A percentile compares a stretch with the other conserved stretches of the same genome.
Evolutionary conservation across 1,139 yeast genomes (phyloP).

Genomic region (Saccharomycopsis hybrid): DNA sequence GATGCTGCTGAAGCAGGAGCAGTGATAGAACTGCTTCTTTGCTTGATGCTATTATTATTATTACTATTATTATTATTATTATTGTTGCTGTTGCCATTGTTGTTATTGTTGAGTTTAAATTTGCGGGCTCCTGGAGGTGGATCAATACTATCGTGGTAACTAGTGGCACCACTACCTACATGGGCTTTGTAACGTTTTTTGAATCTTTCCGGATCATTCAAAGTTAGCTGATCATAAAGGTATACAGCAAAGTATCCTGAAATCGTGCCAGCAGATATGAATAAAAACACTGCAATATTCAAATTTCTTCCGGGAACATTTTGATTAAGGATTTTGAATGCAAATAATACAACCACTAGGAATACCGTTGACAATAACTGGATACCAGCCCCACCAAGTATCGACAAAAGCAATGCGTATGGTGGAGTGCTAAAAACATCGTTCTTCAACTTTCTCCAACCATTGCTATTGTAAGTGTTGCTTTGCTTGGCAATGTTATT

Average conservation of each 20-base stretch:
- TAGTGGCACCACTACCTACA: no score
- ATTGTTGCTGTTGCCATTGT: neutral
- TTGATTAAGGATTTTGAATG: slow-evolving; percentile 15
- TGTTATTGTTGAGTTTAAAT: no score
- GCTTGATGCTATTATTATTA: no score
- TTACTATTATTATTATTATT: no score
- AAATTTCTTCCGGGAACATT: slow-evolving; percentile 19
- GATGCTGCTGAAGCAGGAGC: no score
- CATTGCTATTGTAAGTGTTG: slow-evolving; percentile 28
- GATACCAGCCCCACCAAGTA: slow-evolving; percentile 17
- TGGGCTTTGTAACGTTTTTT: no score
- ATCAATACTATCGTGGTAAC: no score
- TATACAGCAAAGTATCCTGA: slow-evolving; percentile 14
- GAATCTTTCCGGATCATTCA: no score
- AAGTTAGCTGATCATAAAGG: no score
- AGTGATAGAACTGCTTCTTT: no score
- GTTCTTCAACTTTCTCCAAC: slow-evolving; percentile 51
- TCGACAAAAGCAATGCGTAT: slow-evolving; percentile 10
- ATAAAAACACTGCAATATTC: slow-evolving; percentile 15
- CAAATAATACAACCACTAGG: slow-evolving; percentile 17
- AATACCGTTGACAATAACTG: slow-evolving; percentile 16
- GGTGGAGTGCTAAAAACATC: slow-evolving; percentile 42
- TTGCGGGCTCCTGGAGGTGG: no score
- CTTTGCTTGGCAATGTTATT: slow-evolving; percentile 28
- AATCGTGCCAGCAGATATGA: slow-evolving; percentile 14